Conservation (phyloP, 352 stramenopile species). For the Phytophthora vignae region DNA sequence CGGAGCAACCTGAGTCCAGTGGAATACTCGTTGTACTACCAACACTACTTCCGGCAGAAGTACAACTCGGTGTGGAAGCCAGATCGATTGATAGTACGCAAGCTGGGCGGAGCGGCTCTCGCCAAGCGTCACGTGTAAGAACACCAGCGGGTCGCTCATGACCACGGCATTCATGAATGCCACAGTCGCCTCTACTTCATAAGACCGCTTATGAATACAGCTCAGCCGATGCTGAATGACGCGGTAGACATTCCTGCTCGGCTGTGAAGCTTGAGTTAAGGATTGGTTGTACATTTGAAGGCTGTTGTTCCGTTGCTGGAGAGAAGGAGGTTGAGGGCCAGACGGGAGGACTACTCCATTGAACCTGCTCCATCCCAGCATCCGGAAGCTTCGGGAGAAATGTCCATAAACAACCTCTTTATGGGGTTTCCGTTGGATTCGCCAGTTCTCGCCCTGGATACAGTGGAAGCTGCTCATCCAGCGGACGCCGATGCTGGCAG, state of each 20-base stretch:
- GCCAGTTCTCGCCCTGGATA: not conserved
- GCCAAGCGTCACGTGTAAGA: slow-evolving; percentile 3
- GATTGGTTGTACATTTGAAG: not conserved
- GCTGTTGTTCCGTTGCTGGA: not conserved
- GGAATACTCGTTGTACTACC: slow-evolving; percentile 18
- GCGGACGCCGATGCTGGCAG: slow-evolving; percentile 20
- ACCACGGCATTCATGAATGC: slow-evolving; percentile 44
- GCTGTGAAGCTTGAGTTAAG: not conserved
- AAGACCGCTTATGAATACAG: slow-evolving; percentile 9
- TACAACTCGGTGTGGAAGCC: slow-evolving; percentile 2
- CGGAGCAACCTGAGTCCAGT: slow-evolving; percentile 6
- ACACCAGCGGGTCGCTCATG: slow-evolving; percentile 45
- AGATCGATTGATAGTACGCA: slow-evolving; percentile 24
- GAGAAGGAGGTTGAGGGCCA: not conserved
- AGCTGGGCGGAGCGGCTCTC: slow-evolving; percentile 1
- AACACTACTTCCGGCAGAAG: slow-evolving; percentile 17
- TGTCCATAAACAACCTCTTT: not conserved
- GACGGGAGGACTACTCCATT: not conserved
- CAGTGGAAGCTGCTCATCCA: slow-evolving; percentile 24
- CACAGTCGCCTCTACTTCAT: slow-evolving; percentile 25
- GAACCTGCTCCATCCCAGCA: not conserved
- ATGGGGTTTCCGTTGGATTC: not conserved
- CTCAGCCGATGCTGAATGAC: slow-evolving; percentile 28
- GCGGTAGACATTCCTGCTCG: not conserved
- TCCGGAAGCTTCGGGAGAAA: not conserved